These are phyloP conservation scores for Corymbia maculata DNA, from an alignment of 345 rosid species.

Conservation along the genomic window DNA sequence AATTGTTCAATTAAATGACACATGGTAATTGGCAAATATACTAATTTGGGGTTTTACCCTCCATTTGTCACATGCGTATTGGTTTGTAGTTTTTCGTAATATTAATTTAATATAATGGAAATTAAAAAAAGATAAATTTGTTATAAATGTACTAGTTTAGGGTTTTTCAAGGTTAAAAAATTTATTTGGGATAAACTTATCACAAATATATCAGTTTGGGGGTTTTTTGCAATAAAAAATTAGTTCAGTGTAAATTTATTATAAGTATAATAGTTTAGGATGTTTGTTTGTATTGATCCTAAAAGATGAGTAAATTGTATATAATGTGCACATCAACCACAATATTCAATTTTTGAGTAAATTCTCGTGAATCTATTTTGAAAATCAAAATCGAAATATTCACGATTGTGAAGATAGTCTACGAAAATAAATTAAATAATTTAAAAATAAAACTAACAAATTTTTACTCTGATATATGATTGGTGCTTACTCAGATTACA, in stretches of 20 bases:
- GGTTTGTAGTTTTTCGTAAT: fast-evolving
- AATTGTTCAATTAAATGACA: fast-evolving
- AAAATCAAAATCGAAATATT: background rate
- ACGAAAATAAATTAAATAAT: too few species aligned
- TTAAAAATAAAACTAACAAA: too few species aligned
- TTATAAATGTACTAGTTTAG: fast-evolving
- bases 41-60: fast-evolving
- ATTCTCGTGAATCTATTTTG: fast-evolving
- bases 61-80: fast-evolving
- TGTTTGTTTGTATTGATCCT: background rate
- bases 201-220: fast-evolving
- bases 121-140: background rate
- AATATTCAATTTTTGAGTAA: background rate
- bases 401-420: background rate
- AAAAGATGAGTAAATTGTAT: background rate
- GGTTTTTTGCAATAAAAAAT: too few species aligned
- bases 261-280: fast-evolving
- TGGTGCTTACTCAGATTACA: background rate
- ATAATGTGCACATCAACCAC: too few species aligned
- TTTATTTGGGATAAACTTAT: too few species aligned
- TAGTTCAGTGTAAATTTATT: fast-evolving
- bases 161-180: background rate
- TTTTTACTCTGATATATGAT: background rate
- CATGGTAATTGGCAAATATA: fast-evolving
- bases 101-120: fast-evolving